Percentiles rank a stretch among this genome's conserved stretches.
phyloP scores from a whole-genome alignment of 371 early-diverging fungal species.

The Mortierella sp. region DNA sequence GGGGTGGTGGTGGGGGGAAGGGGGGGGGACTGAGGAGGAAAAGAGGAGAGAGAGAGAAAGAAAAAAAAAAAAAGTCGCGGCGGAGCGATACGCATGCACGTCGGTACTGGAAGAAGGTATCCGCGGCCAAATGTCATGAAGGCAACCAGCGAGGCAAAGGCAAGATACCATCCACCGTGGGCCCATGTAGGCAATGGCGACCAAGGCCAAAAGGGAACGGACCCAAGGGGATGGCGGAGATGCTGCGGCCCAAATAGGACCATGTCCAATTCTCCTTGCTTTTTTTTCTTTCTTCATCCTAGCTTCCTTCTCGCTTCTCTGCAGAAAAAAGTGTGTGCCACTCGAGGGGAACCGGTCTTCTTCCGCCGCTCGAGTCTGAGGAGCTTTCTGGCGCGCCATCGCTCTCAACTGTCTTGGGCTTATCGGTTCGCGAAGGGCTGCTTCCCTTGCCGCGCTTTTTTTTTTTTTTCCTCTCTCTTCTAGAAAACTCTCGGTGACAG shows the following conservation, averaged over 20 bases:
- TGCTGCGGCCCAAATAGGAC: too few relatives aligned
- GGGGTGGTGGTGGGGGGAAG: neutral
- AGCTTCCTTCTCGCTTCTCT: too few relatives aligned
- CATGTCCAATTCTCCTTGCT: too few relatives aligned
- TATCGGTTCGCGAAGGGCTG: too few relatives aligned
- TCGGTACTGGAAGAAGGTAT: neutral
- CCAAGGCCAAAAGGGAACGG: neutral
- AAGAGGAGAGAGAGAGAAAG: conserved; percentile 3
- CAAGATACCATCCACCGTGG: neutral
- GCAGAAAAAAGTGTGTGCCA: too few relatives aligned
- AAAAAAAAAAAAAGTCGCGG: neutral
- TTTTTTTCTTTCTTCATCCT: too few relatives aligned
- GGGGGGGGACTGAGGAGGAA: neutral
- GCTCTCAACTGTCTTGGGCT: too few relatives aligned
- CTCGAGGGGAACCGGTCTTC: too few relatives aligned
- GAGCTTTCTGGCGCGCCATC: too few relatives aligned
- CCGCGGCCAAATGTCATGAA: neutral
- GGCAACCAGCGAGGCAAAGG: neutral
- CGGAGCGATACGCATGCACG: neutral
- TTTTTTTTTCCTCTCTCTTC: neutral
- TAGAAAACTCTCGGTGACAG: neutral
- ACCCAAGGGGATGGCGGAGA: conserved; percentile 3
- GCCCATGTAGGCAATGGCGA: neutral
- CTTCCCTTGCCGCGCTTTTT: neutral
- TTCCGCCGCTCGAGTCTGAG: too few relatives aligned